Conservation (phyloP, 169 alveolate species). For the Pseudocohnilembus persalinus region DNA sequence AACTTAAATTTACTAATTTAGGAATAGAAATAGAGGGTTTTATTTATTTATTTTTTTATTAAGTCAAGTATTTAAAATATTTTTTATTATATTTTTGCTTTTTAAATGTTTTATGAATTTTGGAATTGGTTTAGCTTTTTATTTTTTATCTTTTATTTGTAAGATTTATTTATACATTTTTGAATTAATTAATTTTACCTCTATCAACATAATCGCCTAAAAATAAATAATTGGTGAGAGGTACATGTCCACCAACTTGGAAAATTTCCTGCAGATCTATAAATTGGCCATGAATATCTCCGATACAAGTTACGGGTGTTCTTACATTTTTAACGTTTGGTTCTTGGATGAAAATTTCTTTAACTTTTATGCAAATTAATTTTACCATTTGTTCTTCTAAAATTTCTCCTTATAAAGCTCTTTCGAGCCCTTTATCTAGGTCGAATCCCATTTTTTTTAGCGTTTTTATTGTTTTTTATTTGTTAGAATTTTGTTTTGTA, state of each 20-base stretch:
- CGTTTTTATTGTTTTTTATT: no score
- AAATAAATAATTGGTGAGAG: constrained; percentile 86
- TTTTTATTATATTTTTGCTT: no score
- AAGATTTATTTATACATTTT: no score
- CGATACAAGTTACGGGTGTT: constrained; percentile 81
- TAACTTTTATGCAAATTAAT: constrained; percentile 58
- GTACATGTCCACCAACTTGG: constrained; percentile 87
- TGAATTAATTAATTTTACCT: no score
- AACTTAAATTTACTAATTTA: no score
- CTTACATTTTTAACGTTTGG: constrained; percentile 60
- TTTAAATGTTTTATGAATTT: no score
- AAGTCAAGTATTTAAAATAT: no score
- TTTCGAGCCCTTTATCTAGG: constrained; percentile 65
- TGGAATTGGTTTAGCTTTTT: no score
- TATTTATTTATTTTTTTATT: not conserved
- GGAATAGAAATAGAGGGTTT: no score
- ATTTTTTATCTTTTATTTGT: no score
- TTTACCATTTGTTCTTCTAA: constrained; percentile 66
- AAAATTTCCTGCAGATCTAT: constrained; percentile 82
- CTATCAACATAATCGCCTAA: constrained; percentile 91
- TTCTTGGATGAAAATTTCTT: constrained; percentile 69
- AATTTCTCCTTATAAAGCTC: constrained; percentile 66
- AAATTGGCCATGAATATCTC: constrained; percentile 89
- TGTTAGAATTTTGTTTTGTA: no score
- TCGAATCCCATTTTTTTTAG: constrained; percentile 53